Base-by-base conservation (phyloP, 2,329 filamentous ascomycete species). In the Ophiocordyceps camponoti-leonardi region DNA sequence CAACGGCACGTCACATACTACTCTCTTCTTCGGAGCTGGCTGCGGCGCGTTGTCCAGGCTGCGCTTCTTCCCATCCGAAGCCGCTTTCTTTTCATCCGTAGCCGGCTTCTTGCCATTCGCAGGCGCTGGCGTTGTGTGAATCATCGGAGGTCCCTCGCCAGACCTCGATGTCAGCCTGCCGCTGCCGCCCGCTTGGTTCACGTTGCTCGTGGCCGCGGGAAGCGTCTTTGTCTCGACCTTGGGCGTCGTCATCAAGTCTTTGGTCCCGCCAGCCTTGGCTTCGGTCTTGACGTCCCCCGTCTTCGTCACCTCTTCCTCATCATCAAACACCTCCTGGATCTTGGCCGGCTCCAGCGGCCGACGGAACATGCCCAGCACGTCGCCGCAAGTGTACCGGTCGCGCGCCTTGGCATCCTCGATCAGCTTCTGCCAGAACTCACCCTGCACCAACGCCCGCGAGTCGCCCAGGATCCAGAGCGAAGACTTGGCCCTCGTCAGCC, bases 401-500 rank as follows among this genome's bases (percentile, higher is more conserved):
- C 92, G 77, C 19, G 65, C 61, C 54, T 79, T 79, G 6, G 92
- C 83, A 63, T 98, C 84, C 31, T 83, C 74, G 45, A 98, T 86
- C 41, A 98, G 72, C 51, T 81, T 81, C 50, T 75, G 79, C 92
- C 93, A 98, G 63, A 86, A 95, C 57, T 92, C 78, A 49, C 92
- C 92, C 57, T 93, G 83, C 22, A 82, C 70, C 45, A 98, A 72
- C 31, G 88, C 86, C 47, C 82, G 74, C 0, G 92, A 92, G 62
- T 96, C 93, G 52, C 92, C 92, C 23, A 98, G 73, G 47, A 98
- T 90, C 85, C 90, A 98, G 11, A 98, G 73, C 31, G 90, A 95
- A 11, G 86, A 94, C 62, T 94, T 95, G 6, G 92, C 93, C 69
- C 92, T 83, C 20, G 92, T 98, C 49, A 98, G 71, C 67, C 92